A percentile compares a stretch with the other conserved stretches of the same genome.
These are phyloP conservation scores for Botrytis squamosa DNA, from an alignment of 2,329 filamentous ascomycete species.

Conservation along the genomic window DNA sequence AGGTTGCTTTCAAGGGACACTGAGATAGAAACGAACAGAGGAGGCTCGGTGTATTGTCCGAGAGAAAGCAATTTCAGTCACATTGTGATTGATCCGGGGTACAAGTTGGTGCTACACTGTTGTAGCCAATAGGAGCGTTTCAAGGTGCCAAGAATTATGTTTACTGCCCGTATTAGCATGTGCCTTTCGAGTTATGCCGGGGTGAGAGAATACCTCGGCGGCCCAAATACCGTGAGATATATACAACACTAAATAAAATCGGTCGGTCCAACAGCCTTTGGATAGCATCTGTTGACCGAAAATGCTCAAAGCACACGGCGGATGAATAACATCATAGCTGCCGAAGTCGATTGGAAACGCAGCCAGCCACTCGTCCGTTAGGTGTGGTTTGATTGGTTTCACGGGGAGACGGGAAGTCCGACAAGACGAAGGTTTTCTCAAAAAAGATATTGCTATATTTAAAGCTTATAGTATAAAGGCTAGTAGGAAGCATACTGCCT, in stretches of 20 bases:
- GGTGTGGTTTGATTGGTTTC: not conserved
- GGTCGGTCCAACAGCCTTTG: not conserved
- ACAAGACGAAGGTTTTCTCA: not conserved
- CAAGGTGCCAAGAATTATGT: not conserved
- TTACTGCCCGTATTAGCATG: not conserved
- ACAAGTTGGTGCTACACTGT: not conserved
- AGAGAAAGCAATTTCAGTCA: not conserved
- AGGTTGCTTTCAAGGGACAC: no score
- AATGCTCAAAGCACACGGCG: not conserved
- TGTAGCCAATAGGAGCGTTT: not conserved
- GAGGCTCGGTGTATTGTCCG: not conserved
- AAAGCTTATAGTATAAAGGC: not conserved
- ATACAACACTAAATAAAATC: not conserved
- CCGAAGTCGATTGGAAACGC: not conserved
- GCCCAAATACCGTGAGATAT: not conserved
- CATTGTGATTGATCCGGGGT: not conserved
- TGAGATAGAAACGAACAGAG: not conserved
- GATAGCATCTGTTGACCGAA: not conserved
- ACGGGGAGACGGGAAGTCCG: not conserved
- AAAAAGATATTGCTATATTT: not conserved
- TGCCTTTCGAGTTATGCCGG: not conserved
- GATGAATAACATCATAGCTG: not conserved
- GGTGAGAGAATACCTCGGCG: conserved; percentile 1
- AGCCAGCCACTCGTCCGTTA: not conserved
- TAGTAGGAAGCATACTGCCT: not conserved